Evolutionary conservation across 2,329 filamentous ascomycete species (phyloP).

Genomic region (Colletotrichum graminicola): DNA sequence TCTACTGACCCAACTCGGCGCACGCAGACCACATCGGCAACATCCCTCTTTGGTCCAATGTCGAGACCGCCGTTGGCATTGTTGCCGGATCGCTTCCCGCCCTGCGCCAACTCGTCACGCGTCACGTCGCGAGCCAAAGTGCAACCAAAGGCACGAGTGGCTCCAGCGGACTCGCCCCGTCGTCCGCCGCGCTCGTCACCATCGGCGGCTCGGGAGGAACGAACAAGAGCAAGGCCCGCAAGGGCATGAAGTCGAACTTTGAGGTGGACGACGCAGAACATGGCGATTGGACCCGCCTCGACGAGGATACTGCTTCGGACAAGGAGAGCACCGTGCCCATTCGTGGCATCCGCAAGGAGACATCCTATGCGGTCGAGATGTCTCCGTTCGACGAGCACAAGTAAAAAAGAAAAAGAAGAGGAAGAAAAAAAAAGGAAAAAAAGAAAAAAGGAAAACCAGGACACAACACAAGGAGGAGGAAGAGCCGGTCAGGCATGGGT

Average conservation of each 20-base stretch:
- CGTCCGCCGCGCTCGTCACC: constrained; percentile 35
- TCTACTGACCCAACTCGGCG: neutral
- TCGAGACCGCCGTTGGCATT: constrained; percentile 43
- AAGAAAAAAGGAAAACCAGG: too few relatives aligned
- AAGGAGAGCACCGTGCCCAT: constrained; percentile 42
- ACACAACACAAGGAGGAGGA: too few relatives aligned
- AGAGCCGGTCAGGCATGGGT: neutral
- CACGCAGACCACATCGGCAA: constrained; percentile 44
- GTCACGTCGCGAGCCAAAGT: neutral
- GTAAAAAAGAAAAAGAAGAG: too few relatives aligned
- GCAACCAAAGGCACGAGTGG: constrained; percentile 18
- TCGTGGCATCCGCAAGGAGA: constrained; percentile 36
- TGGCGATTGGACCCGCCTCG: constrained; percentile 41
- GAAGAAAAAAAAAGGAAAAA: neutral
- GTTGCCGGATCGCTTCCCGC: constrained; percentile 43
- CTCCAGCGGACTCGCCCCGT: constrained; percentile 6
- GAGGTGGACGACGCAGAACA: constrained; percentile 27
- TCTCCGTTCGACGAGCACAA: neutral
- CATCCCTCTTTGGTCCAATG: constrained; percentile 42
- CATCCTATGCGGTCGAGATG: constrained; percentile 30
- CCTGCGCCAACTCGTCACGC: constrained; percentile 35
- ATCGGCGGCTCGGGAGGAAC: constrained; percentile 38
- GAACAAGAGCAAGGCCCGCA: constrained; percentile 34
- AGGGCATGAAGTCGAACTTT: constrained; percentile 34
- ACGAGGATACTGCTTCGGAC: constrained; percentile 39